phyloP scores from a whole-genome alignment of 2,329 filamentous ascomycete species.

The Neonectria neomacrospora region DNA sequence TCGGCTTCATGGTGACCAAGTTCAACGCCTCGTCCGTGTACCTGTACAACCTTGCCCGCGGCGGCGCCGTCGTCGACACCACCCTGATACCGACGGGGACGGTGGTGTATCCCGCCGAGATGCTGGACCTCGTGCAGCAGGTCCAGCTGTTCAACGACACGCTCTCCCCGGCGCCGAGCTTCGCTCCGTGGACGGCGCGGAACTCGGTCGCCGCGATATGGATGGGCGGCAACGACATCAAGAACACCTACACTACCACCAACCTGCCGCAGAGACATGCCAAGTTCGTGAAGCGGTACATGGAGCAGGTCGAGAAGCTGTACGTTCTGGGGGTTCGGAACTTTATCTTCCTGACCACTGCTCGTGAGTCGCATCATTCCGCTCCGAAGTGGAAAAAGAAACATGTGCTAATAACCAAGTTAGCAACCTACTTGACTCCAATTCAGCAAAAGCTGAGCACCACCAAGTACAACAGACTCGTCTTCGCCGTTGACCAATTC shows the following conservation, averaged over 20 bases:
- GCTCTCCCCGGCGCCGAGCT: conserved; percentile 1
- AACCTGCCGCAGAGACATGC: not conserved
- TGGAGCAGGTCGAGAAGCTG: conserved; percentile 8
- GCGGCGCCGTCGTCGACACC: conserved; percentile 3
- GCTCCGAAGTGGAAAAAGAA: rapidly evolving
- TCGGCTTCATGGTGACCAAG: conserved; percentile 12
- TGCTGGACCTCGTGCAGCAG: conserved; percentile 9
- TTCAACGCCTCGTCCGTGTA: conserved; percentile 11
- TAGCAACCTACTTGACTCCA: conserved; percentile 12
- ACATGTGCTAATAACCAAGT: not conserved
- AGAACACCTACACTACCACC: not conserved
- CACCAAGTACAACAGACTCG: conserved; percentile 1
- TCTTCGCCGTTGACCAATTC: not conserved
- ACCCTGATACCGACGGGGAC: not conserved
- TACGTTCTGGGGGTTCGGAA: conserved; percentile 8
- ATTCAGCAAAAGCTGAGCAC: conserved; percentile 1
- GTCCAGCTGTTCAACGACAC: conserved; percentile 7
- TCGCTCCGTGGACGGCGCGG: conserved; percentile 9
- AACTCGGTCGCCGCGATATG: conserved; percentile 13
- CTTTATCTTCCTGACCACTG: conserved; percentile 14
- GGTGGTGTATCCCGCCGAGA: not conserved
- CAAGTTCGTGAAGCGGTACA: not conserved
- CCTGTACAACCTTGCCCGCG: conserved; percentile 1
- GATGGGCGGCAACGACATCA: conserved; percentile 16
- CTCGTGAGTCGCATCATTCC: conserved; percentile 4